phyloP scores from a whole-genome alignment of 129 eudicot genomes.

The Oenanthe sinensis region DNA sequence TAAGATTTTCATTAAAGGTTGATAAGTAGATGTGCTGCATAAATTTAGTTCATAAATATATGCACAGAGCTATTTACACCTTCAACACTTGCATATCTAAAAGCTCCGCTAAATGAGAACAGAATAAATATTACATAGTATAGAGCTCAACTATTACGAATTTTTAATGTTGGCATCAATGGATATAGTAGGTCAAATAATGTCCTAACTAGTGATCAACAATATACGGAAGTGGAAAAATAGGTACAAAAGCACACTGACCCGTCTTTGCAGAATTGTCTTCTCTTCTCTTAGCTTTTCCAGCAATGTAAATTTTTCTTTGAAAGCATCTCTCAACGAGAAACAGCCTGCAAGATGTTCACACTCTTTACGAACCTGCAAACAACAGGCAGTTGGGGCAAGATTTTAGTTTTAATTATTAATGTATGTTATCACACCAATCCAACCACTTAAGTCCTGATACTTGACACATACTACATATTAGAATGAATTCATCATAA shows the following conservation, averaged over 20 bases:
- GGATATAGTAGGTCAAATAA: background rate
- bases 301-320: conserved; percentile 26
- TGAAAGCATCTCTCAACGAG: conserved; percentile 32
- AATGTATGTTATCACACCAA: background rate
- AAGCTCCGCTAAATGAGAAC: background rate
- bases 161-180: background rate
- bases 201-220: background rate
- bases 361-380: conserved; percentile 69
- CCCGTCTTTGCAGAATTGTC: conserved; percentile 47
- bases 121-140: background rate
- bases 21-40: background rate
- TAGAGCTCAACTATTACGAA: background rate
- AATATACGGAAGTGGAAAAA: background rate
- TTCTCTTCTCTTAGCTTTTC: conserved; percentile 49
- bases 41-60: too few relatives aligned
- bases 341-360: conserved; percentile 53
- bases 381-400: background rate
- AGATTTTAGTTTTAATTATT: background rate
- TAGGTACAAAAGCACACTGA: background rate
- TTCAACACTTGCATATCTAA: background rate
- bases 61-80: background rate
- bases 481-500: background rate
- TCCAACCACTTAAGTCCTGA: background rate
- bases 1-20: too few relatives aligned
- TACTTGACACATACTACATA: background rate